Percentiles rank a stretch among this genome's conserved stretches.
phyloP scores from a whole-genome alignment of 2,329 filamentous ascomycete species.

The Epichloe gansuensis region DNA sequence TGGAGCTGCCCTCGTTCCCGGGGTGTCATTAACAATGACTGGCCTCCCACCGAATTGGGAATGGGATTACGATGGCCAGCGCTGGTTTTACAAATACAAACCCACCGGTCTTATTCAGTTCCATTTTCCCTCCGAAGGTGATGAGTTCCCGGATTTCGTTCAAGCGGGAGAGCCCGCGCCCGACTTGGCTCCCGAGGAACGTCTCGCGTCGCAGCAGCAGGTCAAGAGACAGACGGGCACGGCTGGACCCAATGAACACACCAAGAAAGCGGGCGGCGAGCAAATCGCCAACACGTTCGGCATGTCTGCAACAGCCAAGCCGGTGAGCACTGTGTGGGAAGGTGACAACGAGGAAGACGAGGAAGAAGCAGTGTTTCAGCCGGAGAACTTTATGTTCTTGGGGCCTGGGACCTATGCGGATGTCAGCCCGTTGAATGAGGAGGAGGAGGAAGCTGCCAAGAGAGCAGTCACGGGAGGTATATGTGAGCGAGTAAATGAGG shows the following conservation, averaged over 20 bases:
- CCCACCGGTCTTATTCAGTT: slow-evolving; percentile 42
- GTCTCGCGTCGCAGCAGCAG: slow-evolving; percentile 38
- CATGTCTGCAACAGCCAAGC: slow-evolving; percentile 22
- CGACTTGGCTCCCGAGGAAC: slow-evolving; percentile 37
- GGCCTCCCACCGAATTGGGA: slow-evolving; percentile 42
- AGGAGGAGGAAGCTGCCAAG: slow-evolving; percentile 20
- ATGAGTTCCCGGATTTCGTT: slow-evolving; percentile 43
- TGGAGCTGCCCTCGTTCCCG: not conserved
- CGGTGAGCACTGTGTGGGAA: slow-evolving; percentile 21
- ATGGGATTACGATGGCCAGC: slow-evolving; percentile 41
- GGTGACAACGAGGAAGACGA: slow-evolving; percentile 20
- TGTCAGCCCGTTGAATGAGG: slow-evolving; percentile 29
- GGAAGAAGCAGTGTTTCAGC: slow-evolving; percentile 31
- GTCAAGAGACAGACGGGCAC: slow-evolving; percentile 22
- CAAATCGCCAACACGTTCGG: slow-evolving; percentile 8
- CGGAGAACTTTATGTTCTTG: slow-evolving; percentile 40
- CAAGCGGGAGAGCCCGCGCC: slow-evolving; percentile 24
- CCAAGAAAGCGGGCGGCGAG: slow-evolving; percentile 2
- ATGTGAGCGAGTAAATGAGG: slow-evolving; percentile 9
- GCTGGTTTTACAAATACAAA: slow-evolving; percentile 46
- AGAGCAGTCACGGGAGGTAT: slow-evolving; percentile 12
- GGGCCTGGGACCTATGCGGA: slow-evolving; percentile 33
- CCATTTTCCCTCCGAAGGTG: slow-evolving; percentile 42
- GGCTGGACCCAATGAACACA: not conserved
- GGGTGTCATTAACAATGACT: slow-evolving; percentile 11